These are phyloP conservation scores for Pleurotus tuoliensis DNA, from an alignment of 768 basidiomycete genomes.

Conservation along the genomic window DNA sequence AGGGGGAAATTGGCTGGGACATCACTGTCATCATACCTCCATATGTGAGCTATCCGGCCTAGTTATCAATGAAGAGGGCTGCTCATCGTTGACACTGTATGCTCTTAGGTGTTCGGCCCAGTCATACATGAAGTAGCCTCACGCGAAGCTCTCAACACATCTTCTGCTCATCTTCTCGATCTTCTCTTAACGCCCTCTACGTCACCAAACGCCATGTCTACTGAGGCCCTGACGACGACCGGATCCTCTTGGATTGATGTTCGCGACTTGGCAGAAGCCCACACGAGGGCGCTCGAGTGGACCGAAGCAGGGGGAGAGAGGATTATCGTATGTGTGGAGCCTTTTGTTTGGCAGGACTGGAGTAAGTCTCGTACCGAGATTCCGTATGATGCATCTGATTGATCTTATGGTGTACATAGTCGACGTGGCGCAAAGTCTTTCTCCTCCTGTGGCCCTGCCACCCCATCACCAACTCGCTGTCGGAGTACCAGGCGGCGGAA, in stretches of 20 bases:
- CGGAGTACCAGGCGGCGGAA: conserved; percentile 30
- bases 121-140: conserved; percentile 35
- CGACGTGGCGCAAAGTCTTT: conserved; percentile 31
- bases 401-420: conserved; percentile 19
- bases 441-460: conserved; percentile 24
- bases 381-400: no score
- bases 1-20: conserved; percentile 43
- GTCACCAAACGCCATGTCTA: conserved; percentile 11
- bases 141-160: conserved; percentile 34
- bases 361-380: conserved; percentile 11
- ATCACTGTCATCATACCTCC: conserved; percentile 53
- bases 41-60: conserved; percentile 28
- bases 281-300: conserved; percentile 40
- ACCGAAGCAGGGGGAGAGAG: conserved; percentile 45
- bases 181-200: conserved; percentile 14
- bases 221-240: conserved; percentile 14
- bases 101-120: conserved; percentile 31
- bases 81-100: not conserved
- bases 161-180: conserved; percentile 27
- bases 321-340: conserved; percentile 27
- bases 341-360: conserved; percentile 25
- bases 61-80: not conserved
- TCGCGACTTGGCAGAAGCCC: conserved; percentile 45
- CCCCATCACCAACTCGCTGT: conserved; percentile 21
- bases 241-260: conserved; percentile 35